Evolutionary conservation across 2,329 filamentous ascomycete species (phyloP), one percentile per base, ranked within the genome.

Genomic region (Monilinia aucupariae): DNA sequence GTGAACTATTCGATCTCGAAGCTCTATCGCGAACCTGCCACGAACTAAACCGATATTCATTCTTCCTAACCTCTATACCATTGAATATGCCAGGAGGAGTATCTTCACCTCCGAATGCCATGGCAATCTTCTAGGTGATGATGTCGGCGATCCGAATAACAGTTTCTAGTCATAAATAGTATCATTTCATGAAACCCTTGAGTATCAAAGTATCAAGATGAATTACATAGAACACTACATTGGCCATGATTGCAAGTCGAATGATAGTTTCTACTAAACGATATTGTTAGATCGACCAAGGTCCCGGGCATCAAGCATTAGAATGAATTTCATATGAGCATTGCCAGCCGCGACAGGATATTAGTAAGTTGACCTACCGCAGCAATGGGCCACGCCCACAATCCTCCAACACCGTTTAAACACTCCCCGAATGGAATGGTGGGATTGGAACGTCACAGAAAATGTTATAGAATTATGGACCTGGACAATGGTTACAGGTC

Each of bases 21-120:
- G 62, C 61, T 25, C 61, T 74, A 56, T 65, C 71, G 4, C 55
- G 76, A 52, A 79, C 80, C 43, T 85, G 85, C 69, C 78, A 79
- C 70, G 76, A 78, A 71, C 77, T 79, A 58, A 76, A 77, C 12
- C 75, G 79, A 34, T 88, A 83, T 73, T 81, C 78, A 9, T 88
- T 88, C 70, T 80, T 89, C 75, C 77, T 88, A 30, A 82, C 82
- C 0, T 86, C 82, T 61, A 78, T 77, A 15, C 85, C 85, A 1
- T 73, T 85, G 45, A 86, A 87, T 71, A 61, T 70, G 13, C 56
- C 61, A 25, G 69, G 69, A 9, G 69, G 69, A 10, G 61, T 71
- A 43, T 69, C 69, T 15, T 70, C 67, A 43, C 68, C 67, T 10
- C 65, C 68, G 4, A 70, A 70, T 64, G 70, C 78, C 1, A 50